phyloP scores from a whole-genome alignment of 441 rosid species.

The Pelargonium myrrhifolium region DNA sequence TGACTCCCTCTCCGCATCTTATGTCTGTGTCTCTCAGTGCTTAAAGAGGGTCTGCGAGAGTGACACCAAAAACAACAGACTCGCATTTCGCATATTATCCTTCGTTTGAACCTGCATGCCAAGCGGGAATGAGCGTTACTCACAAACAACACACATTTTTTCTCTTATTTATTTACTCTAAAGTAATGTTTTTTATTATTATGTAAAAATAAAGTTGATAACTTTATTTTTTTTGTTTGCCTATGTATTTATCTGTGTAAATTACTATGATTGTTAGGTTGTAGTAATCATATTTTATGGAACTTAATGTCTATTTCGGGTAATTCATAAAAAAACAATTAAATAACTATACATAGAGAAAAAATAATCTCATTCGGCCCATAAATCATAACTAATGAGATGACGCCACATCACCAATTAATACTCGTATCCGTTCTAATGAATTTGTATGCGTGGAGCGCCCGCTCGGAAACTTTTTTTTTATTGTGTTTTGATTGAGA shows the following conservation, averaged over 20 bases:
- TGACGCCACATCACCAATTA: too few species aligned
- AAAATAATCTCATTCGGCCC: too few species aligned
- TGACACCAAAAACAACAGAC: neutral
- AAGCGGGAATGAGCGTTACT: conserved; percentile 4
- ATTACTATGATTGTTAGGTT: neutral
- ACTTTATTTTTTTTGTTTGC: too few species aligned
- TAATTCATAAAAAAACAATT: neutral
- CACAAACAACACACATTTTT: neutral
- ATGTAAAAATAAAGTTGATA: neutral
- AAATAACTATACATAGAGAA: neutral
- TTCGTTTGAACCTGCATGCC: neutral
- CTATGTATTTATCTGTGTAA: neutral
- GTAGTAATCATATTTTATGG: neutral
- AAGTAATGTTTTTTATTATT: neutral
- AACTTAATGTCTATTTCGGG: neutral
- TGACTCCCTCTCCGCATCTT: neutral
- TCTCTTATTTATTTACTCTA: neutral
- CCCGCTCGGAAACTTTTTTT: too few species aligned
- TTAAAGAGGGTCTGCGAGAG: conserved; percentile 1
- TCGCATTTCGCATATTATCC: conserved; percentile 3
- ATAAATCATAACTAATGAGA: too few species aligned
- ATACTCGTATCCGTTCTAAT: too few species aligned
- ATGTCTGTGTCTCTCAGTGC: conserved; percentile 11
- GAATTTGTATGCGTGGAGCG: too few species aligned
- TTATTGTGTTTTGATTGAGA: too few species aligned